Evolutionary conservation across 345 rosid species (phyloP).

Genomic region (Eucalyptus viminalis): DNA sequence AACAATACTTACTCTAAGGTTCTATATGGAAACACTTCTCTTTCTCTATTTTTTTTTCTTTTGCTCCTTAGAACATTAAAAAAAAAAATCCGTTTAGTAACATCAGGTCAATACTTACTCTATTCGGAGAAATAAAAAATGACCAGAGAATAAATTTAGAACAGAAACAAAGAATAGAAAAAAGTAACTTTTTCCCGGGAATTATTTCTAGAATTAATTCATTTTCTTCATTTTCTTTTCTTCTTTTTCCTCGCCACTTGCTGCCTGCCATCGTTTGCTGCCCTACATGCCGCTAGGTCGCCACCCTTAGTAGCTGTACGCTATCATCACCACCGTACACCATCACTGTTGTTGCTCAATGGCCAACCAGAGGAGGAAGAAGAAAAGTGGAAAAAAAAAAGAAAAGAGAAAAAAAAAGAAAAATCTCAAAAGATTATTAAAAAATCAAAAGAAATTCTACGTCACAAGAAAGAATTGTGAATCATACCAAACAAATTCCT

Average conservation of each 20-base stretch:
- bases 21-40: too few relatives aligned
- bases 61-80: fast-evolving
- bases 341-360: fast-evolving
- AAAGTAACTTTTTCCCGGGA: fast-evolving
- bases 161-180: fast-evolving
- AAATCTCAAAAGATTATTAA: too few relatives aligned
- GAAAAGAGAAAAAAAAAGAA: too few relatives aligned
- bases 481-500: too few relatives aligned
- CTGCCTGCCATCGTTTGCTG: fast-evolving
- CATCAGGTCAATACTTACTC: too few relatives aligned
- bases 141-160: fast-evolving
- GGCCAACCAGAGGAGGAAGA: too few relatives aligned
- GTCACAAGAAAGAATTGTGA: fast-evolving
- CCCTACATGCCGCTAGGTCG: fast-evolving
- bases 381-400: too few relatives aligned
- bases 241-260: fast-evolving
- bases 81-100: fast-evolving
- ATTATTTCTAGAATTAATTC: too few relatives aligned
- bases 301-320: fast-evolving
- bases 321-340: fast-evolving
- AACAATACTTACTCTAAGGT: background rate
- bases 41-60: too few relatives aligned
- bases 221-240: too few relatives aligned
- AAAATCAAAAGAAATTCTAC: too few relatives aligned
- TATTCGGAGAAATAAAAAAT: too few relatives aligned